Evolutionary conservation across 495 filamentous ascomycete genomes (phyloP), one percentile per base, ranked within the genome.

Genomic region (Neurospora sp.): DNA sequence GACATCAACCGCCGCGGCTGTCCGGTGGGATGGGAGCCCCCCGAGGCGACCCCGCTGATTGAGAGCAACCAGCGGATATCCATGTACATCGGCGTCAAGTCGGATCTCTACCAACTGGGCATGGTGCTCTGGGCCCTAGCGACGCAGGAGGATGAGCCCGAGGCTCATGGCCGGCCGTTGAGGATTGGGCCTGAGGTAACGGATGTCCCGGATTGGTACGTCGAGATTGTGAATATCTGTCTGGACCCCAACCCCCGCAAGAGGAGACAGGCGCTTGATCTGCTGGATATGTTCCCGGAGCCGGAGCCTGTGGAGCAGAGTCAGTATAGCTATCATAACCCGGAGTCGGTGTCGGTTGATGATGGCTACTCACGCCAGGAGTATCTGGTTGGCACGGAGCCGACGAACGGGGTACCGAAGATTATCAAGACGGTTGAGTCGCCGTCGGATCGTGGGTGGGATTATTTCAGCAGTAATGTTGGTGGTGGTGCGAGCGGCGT

Each of bases 1-100:
- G 96, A 99, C 82, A 98, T 99, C 86, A 99, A 99, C 81, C 88
- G 96, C 39, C 86, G 96, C 74, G 96, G 96, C 16, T 99, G 96
- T 75, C 96, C 96, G 0, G 93, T 98, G 2, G 96, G 95, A 41
- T 99, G 96, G 96, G 96, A 99, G 77, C 95, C 96, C 4, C 96
- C 96, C 1, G 96, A 99, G 81, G 92, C 97, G 53, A 90, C 90
- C 9, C 87, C 88, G 0, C 89, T 98, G 76, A 96, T 99, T 73
- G 90, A 94, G 70, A 94, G 91, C 82, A 93, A 93, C 71, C 96
- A 98, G 79, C 88, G 94, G 37, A 96, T 99, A 39, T 92, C 93
- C 38, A 98, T 99, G 93, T 97, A 97, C 79, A 98, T 99, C 79
- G 96, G 96, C 6, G 93, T 98, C 81, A 99, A 98, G 81, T 97